These are phyloP conservation scores for Teunomyces lycoperdinae DNA, from an alignment of 805 yeast genomes.

Conservation along the genomic window DNA sequence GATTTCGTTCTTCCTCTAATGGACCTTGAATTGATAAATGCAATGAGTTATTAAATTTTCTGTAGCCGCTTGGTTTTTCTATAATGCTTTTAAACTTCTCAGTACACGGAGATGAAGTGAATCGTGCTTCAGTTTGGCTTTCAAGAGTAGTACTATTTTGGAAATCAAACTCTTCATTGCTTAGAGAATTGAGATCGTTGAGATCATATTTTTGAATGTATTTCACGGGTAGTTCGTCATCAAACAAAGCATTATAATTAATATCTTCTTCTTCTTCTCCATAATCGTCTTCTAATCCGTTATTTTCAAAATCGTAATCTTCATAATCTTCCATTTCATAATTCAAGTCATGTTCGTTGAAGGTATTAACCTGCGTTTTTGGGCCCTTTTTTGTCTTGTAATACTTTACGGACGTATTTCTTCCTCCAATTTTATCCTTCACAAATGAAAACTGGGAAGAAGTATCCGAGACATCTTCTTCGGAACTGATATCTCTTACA, in stretches of 20 bases:
- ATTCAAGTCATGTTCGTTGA: conserved; percentile 27
- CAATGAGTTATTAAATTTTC: conserved; percentile 22
- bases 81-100: background rate
- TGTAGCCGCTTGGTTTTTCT: background rate
- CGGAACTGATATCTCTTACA: background rate
- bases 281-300: conserved; percentile 37
- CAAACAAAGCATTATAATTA: conserved; percentile 20
- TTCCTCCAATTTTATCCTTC: conserved; percentile 40
- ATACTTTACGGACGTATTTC: conserved; percentile 53
- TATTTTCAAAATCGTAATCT: conserved; percentile 44
- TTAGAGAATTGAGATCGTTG: background rate
- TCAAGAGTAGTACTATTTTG: background rate
- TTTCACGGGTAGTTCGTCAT: conserved; percentile 10
- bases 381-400: conserved; percentile 38
- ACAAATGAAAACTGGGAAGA: conserved; percentile 54
- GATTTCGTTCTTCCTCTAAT: conserved; percentile 5
- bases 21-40: conserved; percentile 27
- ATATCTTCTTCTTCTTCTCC: conserved; percentile 29
- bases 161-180: background rate
- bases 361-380: conserved; percentile 16
- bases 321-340: conserved; percentile 16
- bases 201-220: background rate
- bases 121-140: background rate
- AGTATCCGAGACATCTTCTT: conserved; percentile 7
- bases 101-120: background rate